Percentiles rank a stretch among this genome's conserved stretches.
phyloP scores from a whole-genome alignment of 352 stramenopile genomes.

The Saprolegnia parasitica region DNA sequence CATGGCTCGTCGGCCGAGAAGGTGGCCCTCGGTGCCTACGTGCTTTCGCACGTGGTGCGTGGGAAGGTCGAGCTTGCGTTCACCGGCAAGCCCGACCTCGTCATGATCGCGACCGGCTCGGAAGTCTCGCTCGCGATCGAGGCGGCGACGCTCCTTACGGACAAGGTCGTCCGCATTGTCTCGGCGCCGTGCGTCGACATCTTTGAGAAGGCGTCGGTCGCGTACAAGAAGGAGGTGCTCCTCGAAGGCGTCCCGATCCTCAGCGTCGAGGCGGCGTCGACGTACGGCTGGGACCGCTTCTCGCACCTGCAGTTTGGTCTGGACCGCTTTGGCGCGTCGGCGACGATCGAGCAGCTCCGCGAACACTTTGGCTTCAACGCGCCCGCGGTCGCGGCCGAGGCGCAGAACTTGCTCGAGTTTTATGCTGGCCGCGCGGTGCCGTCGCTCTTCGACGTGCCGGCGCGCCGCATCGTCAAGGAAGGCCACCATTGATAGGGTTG shows the following conservation, averaged over 20 bases:
- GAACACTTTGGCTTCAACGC: conserved; percentile 95
- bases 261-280: conserved; percentile 92
- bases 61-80: conserved; percentile 66
- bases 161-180: conserved; percentile 90
- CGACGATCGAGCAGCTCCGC: conserved; percentile 85
- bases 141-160: conserved; percentile 87
- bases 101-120: conserved; percentile 91
- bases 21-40: conserved; percentile 89
- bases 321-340: conserved; percentile 85
- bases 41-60: conserved; percentile 74
- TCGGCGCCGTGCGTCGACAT: conserved; percentile 97
- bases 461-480: conserved; percentile 58
- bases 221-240: conserved; percentile 96
- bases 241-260: conserved; percentile 92
- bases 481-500: conserved; percentile 45
- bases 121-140: conserved; percentile 95
- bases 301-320: conserved; percentile 91
- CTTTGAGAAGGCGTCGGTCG: conserved; percentile 93
- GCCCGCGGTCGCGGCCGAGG: conserved; percentile 90
- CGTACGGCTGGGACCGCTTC: conserved; percentile 95
- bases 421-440: conserved; percentile 73
- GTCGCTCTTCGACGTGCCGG: conserved; percentile 69
- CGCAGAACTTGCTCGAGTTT: conserved; percentile 89
- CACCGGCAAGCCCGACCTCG: conserved; percentile 80
- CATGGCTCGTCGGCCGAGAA: conserved; percentile 84